A percentile compares a stretch with the other conserved stretches of the same genome.
phyloP scores from a whole-genome alignment of 768 basidiomycete genomes.

The Hydnum rufescens region DNA sequence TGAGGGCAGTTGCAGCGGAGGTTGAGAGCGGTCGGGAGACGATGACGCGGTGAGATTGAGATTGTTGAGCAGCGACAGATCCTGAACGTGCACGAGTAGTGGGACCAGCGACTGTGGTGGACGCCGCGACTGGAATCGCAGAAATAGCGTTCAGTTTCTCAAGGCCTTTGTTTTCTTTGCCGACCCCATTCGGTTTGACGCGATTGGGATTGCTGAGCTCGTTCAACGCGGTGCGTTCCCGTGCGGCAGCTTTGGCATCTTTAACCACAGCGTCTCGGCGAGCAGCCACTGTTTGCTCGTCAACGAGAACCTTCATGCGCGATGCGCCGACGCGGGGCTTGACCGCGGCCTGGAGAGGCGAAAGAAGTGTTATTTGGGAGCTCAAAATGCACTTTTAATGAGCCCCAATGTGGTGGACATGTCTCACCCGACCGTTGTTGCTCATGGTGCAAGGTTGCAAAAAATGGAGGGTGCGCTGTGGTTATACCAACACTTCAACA shows the following conservation, averaged over 20 bases:
- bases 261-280: background rate
- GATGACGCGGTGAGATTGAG: background rate
- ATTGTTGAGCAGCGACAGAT: background rate
- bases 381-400: no score
- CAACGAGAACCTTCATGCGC: constrained; percentile 41
- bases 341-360: background rate
- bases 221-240: background rate
- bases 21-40: background rate
- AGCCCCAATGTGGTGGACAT: no score
- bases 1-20: background rate
- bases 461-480: no score
- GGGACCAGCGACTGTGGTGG: background rate
- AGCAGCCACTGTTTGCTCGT: constrained; percentile 42
- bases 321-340: constrained; percentile 32
- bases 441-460: no score
- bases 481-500: no score
- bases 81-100: background rate
- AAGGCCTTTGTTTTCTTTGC: constrained; percentile 24
- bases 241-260: background rate
- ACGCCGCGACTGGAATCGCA: no score
- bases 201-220: constrained; percentile 1
- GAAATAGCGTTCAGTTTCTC: background rate
- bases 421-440: no score
- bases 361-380: background rate
- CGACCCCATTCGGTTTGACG: constrained; percentile 14